A percentile compares a stretch with the other conserved stretches of the same genome.
Conservation (phyloP, 2,329 filamentous ascomycete species). For the Monosporascus sp. region DNA sequence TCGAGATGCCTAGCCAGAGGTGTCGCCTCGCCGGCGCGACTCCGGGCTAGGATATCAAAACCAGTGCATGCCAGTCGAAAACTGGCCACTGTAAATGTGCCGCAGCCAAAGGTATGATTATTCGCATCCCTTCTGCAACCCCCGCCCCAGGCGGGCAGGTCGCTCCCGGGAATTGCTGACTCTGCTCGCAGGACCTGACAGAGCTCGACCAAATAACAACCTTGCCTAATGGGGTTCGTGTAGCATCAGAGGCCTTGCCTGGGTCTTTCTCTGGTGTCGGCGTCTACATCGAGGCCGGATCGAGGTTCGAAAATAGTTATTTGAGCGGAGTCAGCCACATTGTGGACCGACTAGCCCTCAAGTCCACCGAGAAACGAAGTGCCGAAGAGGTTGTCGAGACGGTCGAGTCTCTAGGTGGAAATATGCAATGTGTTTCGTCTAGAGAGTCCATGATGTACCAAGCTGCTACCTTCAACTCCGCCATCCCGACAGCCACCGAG, state of each 20-base stretch:
- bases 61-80: background rate
- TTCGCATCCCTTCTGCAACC: background rate
- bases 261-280: constrained; percentile 94
- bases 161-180: constrained; percentile 1
- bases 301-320: constrained; percentile 81
- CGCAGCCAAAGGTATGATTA: background rate
- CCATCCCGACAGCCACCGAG: constrained; percentile 75
- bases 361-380: constrained; percentile 67
- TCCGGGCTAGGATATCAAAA: background rate
- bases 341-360: constrained; percentile 92
- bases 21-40: background rate
- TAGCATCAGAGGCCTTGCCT: constrained; percentile 89
- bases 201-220: constrained; percentile 86
- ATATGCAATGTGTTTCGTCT: constrained; percentile 94
- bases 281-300: constrained; percentile 93
- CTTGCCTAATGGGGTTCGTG: constrained; percentile 85
- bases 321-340: constrained; percentile 92
- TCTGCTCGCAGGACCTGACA: constrained; percentile 63
- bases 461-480: constrained; percentile 92
- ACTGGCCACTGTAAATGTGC: background rate
- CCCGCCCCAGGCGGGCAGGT: too few species aligned
- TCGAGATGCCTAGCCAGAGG: background rate
- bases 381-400: constrained; percentile 83
- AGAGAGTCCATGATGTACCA: constrained; percentile 98
- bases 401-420: constrained; percentile 84